phyloP scores from a whole-genome alignment of 352 stramenopile species.

The Aphanomyces stellatus region DNA sequence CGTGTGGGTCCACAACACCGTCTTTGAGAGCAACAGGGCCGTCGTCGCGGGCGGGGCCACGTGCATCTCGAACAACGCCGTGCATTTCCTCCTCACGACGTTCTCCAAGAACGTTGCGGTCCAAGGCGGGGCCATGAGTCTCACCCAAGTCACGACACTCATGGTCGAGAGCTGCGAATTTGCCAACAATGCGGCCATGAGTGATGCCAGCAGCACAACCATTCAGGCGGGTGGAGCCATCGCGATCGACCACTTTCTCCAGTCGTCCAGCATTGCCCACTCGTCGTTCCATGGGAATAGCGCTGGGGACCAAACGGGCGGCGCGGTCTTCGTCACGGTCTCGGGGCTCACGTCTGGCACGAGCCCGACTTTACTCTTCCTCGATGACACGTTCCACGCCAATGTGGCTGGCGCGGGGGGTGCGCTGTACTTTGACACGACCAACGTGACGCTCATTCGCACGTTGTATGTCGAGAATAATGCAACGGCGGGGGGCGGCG shows the following conservation, averaged over 20 bases:
- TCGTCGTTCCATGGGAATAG: not conserved
- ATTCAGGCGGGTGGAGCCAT: not conserved
- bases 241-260: not conserved
- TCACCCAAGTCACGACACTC: not conserved
- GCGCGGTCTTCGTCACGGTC: not conserved
- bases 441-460: not conserved
- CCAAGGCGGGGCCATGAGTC: conserved; percentile 5
- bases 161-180: not conserved
- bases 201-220: not conserved
- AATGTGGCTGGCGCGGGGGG: not conserved
- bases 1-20: not conserved
- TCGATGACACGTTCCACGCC: not conserved
- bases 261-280: not conserved
- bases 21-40: not conserved
- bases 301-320: not conserved
- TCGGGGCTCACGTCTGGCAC: not conserved
- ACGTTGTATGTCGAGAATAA: not conserved
- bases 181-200: not conserved
- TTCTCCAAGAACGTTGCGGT: not conserved
- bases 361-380: not conserved
- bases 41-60: not conserved
- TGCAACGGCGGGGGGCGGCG: not conserved
- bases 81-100: not conserved
- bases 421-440: not conserved
- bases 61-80: not conserved